Percentiles rank a stretch among this genome's conserved stretches.
phyloP scores from a whole-genome alignment of 2,329 filamentous ascomycete genomes.

The Nannizziopsis arthrosporioides region DNA sequence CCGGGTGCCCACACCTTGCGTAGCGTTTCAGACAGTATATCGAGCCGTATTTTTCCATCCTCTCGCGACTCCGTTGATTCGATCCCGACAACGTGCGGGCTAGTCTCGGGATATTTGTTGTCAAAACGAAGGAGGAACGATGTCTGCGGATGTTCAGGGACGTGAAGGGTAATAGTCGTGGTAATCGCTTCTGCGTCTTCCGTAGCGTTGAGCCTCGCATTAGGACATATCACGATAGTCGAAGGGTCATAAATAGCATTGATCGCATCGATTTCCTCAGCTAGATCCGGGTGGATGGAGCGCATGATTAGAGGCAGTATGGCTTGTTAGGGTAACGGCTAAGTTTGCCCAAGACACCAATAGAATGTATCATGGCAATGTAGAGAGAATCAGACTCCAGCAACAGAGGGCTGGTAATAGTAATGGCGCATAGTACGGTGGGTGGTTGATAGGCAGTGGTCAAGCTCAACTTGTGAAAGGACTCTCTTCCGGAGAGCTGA shows the following conservation, averaged over 20 bases:
- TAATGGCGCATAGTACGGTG: no score
- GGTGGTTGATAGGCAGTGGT: no score
- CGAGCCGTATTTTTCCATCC: conserved; percentile 59
- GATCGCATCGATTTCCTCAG: conserved; percentile 39
- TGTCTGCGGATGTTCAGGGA: conserved; percentile 47
- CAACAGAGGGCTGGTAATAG: no score
- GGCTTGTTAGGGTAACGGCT: background rate
- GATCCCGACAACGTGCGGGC: conserved; percentile 63
- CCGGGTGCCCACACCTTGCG: conserved; percentile 58
- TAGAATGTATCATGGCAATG: no score
- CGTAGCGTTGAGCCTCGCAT: conserved; percentile 16
- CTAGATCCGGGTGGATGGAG: conserved; percentile 28
- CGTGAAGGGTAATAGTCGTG: conserved; percentile 47
- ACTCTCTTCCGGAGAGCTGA: no score
- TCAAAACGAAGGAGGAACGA: conserved; percentile 54
- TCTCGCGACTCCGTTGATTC: conserved; percentile 66
- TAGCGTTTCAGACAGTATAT: conserved; percentile 56
- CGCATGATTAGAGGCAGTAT: background rate
- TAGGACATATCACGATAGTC: conserved; percentile 40
- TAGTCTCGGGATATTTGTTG: conserved; percentile 57
- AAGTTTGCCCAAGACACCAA: no score
- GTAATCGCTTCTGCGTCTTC: conserved; percentile 15
- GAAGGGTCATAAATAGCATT: conserved; percentile 53
- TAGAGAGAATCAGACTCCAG: no score
- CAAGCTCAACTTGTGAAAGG: no score